These are phyloP conservation scores for Clarireedia homoeocarpa DNA, from an alignment of 2,329 filamentous ascomycete species.

Conservation along the genomic window DNA sequence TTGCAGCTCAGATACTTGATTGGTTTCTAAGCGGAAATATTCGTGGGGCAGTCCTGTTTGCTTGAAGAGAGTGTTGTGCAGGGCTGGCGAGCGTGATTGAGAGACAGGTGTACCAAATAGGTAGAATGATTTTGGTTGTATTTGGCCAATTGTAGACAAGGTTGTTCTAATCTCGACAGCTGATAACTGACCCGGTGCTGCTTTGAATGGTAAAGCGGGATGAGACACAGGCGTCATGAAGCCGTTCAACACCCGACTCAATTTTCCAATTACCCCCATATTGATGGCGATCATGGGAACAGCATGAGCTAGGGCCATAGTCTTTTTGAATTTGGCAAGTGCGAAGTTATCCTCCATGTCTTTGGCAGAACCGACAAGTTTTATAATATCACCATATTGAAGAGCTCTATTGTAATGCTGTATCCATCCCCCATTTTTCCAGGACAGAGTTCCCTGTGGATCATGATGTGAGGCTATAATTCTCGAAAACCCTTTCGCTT, in stretches of 20 bases:
- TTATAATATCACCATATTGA: conserved; percentile 87
- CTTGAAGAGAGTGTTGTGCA: conserved; percentile 81
- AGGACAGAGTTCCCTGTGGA: conserved; percentile 67
- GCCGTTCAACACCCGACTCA: conserved; percentile 81
- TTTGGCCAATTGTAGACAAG: conserved; percentile 69
- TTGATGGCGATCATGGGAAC: conserved; percentile 92
- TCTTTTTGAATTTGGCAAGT: conserved; percentile 71
- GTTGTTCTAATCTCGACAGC: conserved; percentile 79
- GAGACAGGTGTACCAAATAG: conserved; percentile 82
- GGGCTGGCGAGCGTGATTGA: conserved; percentile 73
- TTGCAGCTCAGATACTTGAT: conserved; percentile 50
- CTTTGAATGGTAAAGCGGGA: conserved; percentile 80
- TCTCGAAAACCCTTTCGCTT: conserved; percentile 60
- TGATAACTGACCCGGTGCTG: conserved; percentile 88
- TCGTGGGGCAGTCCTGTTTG: conserved; percentile 72
- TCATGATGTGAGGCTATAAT: conserved; percentile 97
- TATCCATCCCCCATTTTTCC: conserved; percentile 91
- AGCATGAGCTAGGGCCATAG: conserved; percentile 63
- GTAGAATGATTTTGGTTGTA: conserved; percentile 69
- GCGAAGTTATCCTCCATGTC: conserved; percentile 79
- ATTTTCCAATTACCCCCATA: conserved; percentile 81
- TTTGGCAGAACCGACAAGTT: conserved; percentile 77
- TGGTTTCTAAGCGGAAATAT: conserved; percentile 74
- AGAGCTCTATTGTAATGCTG: conserved; percentile 83
- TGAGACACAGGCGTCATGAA: conserved; percentile 96